These are phyloP conservation scores for Chlorella sorokiniana DNA, from an alignment of 139 green algal species.

Conservation along the genomic window DNA sequence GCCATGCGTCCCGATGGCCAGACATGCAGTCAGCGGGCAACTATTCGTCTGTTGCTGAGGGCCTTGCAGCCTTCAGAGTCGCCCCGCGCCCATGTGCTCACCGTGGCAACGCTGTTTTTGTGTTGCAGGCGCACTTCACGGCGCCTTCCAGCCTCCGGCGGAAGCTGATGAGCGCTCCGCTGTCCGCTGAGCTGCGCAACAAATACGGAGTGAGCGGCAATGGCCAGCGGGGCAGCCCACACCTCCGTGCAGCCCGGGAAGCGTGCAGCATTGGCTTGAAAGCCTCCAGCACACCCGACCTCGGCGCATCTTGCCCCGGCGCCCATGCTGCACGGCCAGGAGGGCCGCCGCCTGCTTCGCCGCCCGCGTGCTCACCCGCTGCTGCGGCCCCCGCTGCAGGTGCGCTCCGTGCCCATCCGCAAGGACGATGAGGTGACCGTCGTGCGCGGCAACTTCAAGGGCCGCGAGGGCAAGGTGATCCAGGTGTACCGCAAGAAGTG, in stretches of 20 bases:
- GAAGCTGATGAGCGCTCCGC: constrained; percentile 95
- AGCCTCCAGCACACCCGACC: neutral
- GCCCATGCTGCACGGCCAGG: neutral
- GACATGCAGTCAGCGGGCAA: no score
- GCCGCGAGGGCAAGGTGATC: constrained; percentile 95
- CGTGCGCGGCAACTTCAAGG: constrained; percentile 96
- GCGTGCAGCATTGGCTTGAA: neutral
- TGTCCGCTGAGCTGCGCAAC: constrained; percentile 89
- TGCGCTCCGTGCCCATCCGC: constrained; percentile 91
- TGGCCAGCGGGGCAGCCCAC: neutral
- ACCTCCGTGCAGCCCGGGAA: neutral
- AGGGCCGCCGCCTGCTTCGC: no score
- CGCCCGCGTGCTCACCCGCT: neutral
- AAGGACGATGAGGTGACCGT: constrained; percentile 99
- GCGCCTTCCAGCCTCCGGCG: constrained; percentile 87
- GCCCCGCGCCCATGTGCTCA: neutral
- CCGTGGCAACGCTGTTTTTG: neutral
- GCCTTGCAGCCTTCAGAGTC: neutral
- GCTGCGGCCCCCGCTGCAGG: constrained; percentile 57
- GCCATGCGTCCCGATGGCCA: neutral
- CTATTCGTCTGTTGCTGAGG: neutral
- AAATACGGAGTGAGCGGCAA: constrained; percentile 82
- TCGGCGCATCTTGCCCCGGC: no score
- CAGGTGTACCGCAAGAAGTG: constrained; percentile 99
- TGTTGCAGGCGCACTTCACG: constrained; percentile 94